Conservation (phyloP, 352 stramenopile genomes). For the Globisporangium viniferum region DNA sequence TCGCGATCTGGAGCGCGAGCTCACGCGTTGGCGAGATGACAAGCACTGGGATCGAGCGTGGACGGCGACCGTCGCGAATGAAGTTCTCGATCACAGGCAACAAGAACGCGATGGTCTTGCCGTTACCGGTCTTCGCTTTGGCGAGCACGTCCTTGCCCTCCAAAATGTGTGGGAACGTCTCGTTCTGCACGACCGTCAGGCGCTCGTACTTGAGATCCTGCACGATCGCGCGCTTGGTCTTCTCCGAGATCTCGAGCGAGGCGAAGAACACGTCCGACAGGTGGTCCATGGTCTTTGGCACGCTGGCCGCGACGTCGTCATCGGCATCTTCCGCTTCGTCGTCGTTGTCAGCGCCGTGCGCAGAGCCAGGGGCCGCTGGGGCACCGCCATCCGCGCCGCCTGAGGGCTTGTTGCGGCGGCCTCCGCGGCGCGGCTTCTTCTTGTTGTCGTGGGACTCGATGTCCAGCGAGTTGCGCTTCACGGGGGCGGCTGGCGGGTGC, state of each 20-base stretch:
- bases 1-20: constrained; percentile 93
- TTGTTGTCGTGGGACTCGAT: constrained; percentile 11
- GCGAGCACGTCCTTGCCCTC: constrained; percentile 89
- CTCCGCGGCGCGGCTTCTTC: constrained; percentile 11
- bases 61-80: constrained; percentile 44
- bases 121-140: constrained; percentile 88
- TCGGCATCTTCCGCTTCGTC: neutral
- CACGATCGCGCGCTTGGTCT: constrained; percentile 66
- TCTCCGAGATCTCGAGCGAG: constrained; percentile 50
- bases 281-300: constrained; percentile 17
- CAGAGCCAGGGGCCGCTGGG: neutral
- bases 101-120: constrained; percentile 90
- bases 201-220: constrained; percentile 83
- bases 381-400: neutral
- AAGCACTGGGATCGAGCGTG: constrained; percentile 86
- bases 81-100: constrained; percentile 80
- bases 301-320: neutral
- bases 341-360: neutral
- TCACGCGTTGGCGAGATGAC: constrained; percentile 95
- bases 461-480: constrained; percentile 5
- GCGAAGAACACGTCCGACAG: constrained; percentile 56
- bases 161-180: constrained; percentile 72
- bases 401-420: constrained; percentile 9
- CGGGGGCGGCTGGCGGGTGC: constrained; percentile 2
- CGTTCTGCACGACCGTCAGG: constrained; percentile 89